Evolutionary conservation across 1,139 yeast species (phyloP).

Genomic region (Meyerozyma guilliermondii): DNA sequence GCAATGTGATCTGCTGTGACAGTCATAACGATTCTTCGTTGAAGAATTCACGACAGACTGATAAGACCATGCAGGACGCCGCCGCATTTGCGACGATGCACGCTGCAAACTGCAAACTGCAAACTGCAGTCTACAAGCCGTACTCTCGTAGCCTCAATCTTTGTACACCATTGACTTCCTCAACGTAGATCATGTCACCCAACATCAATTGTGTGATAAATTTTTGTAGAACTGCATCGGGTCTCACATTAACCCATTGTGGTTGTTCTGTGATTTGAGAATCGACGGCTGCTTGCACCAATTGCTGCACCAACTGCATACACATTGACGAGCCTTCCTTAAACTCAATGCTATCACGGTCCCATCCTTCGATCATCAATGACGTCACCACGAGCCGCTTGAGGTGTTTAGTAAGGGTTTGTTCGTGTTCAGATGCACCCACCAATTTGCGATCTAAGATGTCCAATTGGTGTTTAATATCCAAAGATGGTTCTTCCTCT

Average conservation of each 20-base stretch:
- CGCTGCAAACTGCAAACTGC: neutral
- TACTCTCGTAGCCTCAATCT: neutral
- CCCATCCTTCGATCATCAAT: neutral
- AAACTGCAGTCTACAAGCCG: neutral
- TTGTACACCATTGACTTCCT: neutral
- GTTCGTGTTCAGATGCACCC: neutral
- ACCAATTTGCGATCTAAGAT: neutral
- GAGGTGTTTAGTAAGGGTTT: neutral
- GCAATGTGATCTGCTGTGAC: slow-evolving; percentile 28
- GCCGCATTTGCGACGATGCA: no score
- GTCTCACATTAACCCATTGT: neutral
- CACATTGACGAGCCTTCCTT: neutral
- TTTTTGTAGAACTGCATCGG: neutral
- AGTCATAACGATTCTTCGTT: slow-evolving; percentile 5
- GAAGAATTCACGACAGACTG: neutral
- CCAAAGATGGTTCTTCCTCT: neutral
- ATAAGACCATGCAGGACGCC: neutral
- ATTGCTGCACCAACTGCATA: neutral
- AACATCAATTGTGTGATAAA: neutral
- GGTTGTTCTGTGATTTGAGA: neutral
- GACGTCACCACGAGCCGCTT: neutral
- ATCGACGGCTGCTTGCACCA: neutral
- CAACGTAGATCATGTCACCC: neutral
- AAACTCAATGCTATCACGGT: neutral
- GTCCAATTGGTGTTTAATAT: neutral